Base-by-base conservation (phyloP, 1,139 yeast species). In the Wickerhamomyces sp. region DNA sequence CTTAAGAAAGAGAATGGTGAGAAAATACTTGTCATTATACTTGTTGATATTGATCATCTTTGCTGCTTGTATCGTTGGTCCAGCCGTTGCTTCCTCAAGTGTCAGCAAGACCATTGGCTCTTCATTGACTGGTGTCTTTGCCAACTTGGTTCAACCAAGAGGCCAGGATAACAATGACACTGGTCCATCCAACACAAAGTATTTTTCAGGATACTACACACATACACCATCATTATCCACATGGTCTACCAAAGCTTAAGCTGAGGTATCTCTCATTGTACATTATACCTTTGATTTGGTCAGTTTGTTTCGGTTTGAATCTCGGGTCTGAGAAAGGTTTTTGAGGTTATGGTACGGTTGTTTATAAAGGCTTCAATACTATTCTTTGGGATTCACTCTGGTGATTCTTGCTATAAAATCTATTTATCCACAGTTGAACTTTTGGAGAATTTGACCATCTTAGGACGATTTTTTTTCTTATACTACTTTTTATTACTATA, bases 1-100 rank as follows among this genome's bases (percentile, higher is more conserved):
- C 73, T 83, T 94, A 68, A 87, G 99, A 76, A 91, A 88, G 86
- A 84, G 99, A 74, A 93, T 94, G 96, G 97, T 94, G 41, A 84
- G 89, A 72, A 90, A 90, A 73, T 94, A 93, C 75, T 84, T 95
- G 56, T 71, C 88, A 27, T 75, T 94, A 65, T 94, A 84, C 78
- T 82, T 89, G 60, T 62, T 72, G 45, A 72, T 94, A 53, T 72
- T 94, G 62, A 63, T 81, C 39, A 62, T 88, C 55, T 89, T 90
- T 62, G 79, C 84, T 56, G 82, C 79, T 43, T 69, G 91, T 64
- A 83, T 94, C 65, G 87, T 83, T 57, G 99, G 94, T 35, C 99
- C 99, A 54, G 97, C 97, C 34, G 84, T 79, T 56, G 95, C 86
- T 34, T 75, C 84, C 35, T 65, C 70, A 39, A 62, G 69, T 27